These are phyloP conservation scores for Mesembryanthemum crystallinum DNA, from an alignment of 148 eudicot genomes.

Conservation along the genomic window DNA sequence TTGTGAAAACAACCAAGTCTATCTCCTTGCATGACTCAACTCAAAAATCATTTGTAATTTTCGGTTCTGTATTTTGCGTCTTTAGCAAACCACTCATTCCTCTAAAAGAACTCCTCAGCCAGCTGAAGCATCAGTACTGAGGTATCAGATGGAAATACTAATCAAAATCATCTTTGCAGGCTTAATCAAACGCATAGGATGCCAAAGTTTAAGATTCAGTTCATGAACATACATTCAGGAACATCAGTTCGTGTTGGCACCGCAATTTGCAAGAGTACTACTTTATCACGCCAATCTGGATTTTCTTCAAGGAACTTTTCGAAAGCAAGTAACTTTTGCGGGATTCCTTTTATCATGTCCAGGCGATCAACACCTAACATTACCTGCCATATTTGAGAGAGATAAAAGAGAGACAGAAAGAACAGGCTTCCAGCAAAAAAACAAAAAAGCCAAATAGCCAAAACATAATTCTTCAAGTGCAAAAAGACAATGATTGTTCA, in stretches of 20 bases:
- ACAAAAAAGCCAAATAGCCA: neutral
- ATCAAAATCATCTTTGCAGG: neutral
- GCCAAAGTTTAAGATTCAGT: neutral
- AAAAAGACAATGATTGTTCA: neutral
- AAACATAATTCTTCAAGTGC: neutral
- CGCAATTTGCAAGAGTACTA: slow-evolving; percentile 92
- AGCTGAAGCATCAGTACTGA: neutral
- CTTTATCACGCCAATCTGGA: slow-evolving; percentile 77
- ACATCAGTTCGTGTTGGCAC: slow-evolving; percentile 99
- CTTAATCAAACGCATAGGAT: neutral
- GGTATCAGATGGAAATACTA: neutral
- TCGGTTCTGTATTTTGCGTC: neutral
- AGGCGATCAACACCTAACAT: slow-evolving; percentile 99
- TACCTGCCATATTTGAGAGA: slow-evolving; percentile 44
- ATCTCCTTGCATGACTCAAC: neutral
- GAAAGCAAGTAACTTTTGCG: slow-evolving; percentile 95
- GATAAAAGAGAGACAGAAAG: neutral
- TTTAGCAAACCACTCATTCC: neutral
- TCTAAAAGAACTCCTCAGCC: too few relatives aligned
- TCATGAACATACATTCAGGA: slow-evolving; percentile 60
- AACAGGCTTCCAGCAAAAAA: neutral
- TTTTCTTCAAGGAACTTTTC: slow-evolving; percentile 96
- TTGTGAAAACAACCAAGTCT: neutral
- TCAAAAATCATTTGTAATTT: neutral
- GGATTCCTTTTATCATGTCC: slow-evolving; percentile 98